Evolutionary conservation across 176 grass and related monocot species (phyloP).

Genomic region (Triticum urartu): DNA sequence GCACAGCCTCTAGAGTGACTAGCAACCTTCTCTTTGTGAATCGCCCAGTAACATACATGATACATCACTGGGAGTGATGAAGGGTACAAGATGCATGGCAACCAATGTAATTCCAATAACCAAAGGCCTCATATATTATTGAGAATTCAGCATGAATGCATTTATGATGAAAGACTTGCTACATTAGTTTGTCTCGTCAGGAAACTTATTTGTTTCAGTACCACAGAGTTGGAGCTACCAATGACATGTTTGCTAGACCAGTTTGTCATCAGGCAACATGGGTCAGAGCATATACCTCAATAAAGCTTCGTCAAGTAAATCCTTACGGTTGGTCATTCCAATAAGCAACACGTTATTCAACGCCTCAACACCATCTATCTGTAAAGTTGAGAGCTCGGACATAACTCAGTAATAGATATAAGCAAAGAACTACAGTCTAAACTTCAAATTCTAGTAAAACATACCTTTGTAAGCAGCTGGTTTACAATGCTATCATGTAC

Average conservation of each 20-base stretch:
- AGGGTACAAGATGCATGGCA: conserved; percentile 3
- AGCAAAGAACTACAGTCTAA: conserved; percentile 7
- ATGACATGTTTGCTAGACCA: conserved; percentile 2
- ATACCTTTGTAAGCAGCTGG: conserved; percentile 95
- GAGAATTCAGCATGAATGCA: not conserved
- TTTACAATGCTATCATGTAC: conserved; percentile 98
- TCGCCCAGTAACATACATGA: not conserved
- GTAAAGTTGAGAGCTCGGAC: conserved; percentile 36
- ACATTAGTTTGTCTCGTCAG: not conserved
- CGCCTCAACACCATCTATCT: conserved; percentile 96
- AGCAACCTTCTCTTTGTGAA: conserved; percentile 3
- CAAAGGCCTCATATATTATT: not conserved
- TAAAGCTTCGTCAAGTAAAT: conserved; percentile 95
- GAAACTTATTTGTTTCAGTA: not conserved
- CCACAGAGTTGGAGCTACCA: conserved; percentile 10
- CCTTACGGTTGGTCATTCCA: conserved; percentile 98
- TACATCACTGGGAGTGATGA: conserved; percentile 1
- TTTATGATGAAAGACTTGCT: not conserved
- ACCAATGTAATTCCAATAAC: not conserved
- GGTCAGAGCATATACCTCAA: conserved; percentile 65
- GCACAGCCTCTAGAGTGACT: not conserved
- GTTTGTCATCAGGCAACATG: not conserved
- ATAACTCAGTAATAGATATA: conserved; percentile 18
- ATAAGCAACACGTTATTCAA: conserved; percentile 99
- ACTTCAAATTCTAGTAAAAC: conserved; percentile 18